These are phyloP conservation scores for Jatropha curcas DNA, from an alignment of 345 rosid genomes.

Conservation along the genomic window DNA sequence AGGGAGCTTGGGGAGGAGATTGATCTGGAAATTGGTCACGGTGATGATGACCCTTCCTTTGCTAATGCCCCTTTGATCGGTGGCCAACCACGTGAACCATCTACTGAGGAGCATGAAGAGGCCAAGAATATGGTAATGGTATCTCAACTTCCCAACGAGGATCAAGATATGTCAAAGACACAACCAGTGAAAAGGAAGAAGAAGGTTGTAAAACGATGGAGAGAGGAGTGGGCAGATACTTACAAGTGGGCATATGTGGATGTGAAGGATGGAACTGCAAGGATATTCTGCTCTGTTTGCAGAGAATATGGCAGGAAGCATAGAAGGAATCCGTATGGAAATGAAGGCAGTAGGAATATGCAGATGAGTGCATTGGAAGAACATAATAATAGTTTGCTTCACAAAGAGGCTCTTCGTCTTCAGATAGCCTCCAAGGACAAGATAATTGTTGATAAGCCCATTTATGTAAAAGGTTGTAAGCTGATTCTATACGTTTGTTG, in stretches of 20 bases:
- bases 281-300: slow-evolving; percentile 97
- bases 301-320: slow-evolving; percentile 98
- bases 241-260: slow-evolving; percentile 99
- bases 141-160: slow-evolving; percentile 66
- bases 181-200: slow-evolving; percentile 85
- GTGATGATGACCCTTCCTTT: slow-evolving; percentile 86
- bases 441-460: slow-evolving; percentile 81
- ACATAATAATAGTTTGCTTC: slow-evolving; percentile 97
- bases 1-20: slow-evolving; percentile 95
- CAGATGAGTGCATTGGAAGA: slow-evolving; percentile 99
- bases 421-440: slow-evolving; percentile 98
- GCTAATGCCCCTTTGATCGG: slow-evolving; percentile 70
- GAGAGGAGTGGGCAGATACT: slow-evolving; percentile 99
- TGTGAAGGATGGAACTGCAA: slow-evolving; percentile 92
- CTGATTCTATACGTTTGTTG: slow-evolving; percentile 7
- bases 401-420: slow-evolving; percentile 97
- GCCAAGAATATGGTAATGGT: slow-evolving; percentile 72
- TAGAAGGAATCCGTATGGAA: slow-evolving; percentile 95
- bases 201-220: slow-evolving; percentile 97
- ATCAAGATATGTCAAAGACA: slow-evolving; percentile 65
- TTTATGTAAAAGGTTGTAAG: slow-evolving; percentile 80
- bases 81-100: slow-evolving; percentile 62
- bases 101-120: slow-evolving; percentile 80
- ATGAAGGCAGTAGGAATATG: slow-evolving; percentile 99
- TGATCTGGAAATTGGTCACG: slow-evolving; percentile 95